Conservation (phyloP, 306 rosid species). For the Sicyos baderoa region DNA sequence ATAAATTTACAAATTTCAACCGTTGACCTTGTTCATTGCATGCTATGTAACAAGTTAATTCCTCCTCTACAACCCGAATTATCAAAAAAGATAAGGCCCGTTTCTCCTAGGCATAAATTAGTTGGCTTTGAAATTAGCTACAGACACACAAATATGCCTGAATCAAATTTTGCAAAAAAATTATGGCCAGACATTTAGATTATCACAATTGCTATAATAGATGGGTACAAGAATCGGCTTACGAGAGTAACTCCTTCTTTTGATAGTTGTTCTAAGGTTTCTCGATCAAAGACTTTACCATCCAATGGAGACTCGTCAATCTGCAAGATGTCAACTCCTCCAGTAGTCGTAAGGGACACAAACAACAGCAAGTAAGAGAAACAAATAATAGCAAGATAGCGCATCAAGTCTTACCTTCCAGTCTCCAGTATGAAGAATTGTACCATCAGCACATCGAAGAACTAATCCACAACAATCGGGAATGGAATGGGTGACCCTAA, state of each 20-base stretch:
- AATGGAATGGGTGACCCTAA: constrained; percentile 89
- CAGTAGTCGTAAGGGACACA: constrained; percentile 27
- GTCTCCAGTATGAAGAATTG: constrained; percentile 97
- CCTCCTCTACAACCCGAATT: neutral
- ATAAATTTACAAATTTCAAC: constrained; percentile 8
- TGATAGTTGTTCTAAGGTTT: constrained; percentile 76
- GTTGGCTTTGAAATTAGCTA: neutral
- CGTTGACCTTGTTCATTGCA: neutral
- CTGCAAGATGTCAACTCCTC: constrained; percentile 39
- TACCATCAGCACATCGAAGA: constrained; percentile 96
- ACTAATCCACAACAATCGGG: constrained; percentile 99
- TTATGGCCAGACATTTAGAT: neutral
- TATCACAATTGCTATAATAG: neutral
- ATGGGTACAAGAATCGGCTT: constrained; percentile 23
- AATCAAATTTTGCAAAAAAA: neutral
- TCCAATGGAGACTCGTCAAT: constrained; percentile 94
- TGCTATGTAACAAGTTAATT: neutral
- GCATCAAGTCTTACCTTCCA: constrained; percentile 79
- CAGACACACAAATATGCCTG: neutral
- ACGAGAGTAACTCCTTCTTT: constrained; percentile 99
- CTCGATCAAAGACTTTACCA: constrained; percentile 86
- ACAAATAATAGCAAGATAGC: neutral
- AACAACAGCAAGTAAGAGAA: neutral
- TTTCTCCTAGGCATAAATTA: constrained; percentile 12
- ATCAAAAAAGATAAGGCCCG: neutral